Evolutionary conservation across 148 eudicot genomes (phyloP), one percentile per base, ranked within the genome.

Genomic region (Linanthus parryae): DNA sequence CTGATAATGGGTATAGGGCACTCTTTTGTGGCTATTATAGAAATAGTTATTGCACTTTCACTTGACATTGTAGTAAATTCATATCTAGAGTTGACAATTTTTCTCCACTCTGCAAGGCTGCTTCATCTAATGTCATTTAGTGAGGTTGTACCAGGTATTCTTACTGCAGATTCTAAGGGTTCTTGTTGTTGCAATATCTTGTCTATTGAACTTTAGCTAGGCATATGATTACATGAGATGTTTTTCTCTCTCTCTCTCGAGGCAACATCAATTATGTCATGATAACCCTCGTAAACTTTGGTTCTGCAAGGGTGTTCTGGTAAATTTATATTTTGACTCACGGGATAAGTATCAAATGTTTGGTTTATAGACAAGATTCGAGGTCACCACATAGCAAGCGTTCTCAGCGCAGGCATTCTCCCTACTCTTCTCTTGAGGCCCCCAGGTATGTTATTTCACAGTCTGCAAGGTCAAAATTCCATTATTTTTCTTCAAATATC

Each of bases 351-450:
- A 73, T 80, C 75, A 64, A 74, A 68, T 90, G 79, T 83, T 86
- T 82, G 61, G 48, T 82, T 71, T 85, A 58, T 85, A 90, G 97
- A 90, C 88, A 78, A 69, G 92, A 78, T 73, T 90, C 92, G 79
- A 73, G 83, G 86, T 90, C 97, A 60, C 92, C 97, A 62, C 84
- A 69, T 85, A 90, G 91, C 95, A 85, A 73, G 97, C 95, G 63
- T 74, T 69, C 95, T 72, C 87, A 78, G 78, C 95, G 83, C 87
- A 85, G 84, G 84, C 95, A 85, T 76, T 90, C 97, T 74, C 92
- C 88, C 71, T 86, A 78, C 79, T 68, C 97, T 81, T 81, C 94
- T 90, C 77, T 80, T 76, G 97, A 90, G 59, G 66, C 54, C 52
- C 66, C 70, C 76, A 86, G 95, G 98, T 81, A 80, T 69, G 67